Evolutionary conservation across 176 grass and related monocot genomes (phyloP).

Genomic region (Typha latifolia): DNA sequence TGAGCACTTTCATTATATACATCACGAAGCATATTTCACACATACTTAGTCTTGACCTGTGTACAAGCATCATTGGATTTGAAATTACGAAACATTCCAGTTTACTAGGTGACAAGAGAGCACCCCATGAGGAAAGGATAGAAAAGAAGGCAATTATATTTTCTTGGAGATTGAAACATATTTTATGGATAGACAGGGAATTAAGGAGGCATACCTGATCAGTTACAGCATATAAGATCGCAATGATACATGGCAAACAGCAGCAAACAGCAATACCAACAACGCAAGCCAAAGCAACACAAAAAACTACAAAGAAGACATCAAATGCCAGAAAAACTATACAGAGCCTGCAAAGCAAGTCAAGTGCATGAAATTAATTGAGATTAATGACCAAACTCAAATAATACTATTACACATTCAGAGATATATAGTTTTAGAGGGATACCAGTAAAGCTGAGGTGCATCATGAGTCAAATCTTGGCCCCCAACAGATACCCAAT

Average conservation of each 20-base stretch:
- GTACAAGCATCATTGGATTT: too few species aligned
- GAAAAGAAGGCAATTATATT: too few species aligned
- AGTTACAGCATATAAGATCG: slow-evolving; percentile 86
- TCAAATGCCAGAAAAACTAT: slow-evolving; percentile 97
- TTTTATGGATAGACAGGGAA: background rate
- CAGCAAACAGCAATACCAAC: slow-evolving; percentile 97
- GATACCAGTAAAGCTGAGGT: slow-evolving; percentile 96
- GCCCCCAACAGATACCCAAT: slow-evolving; percentile 88
- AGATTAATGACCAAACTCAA: background rate
- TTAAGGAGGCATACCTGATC: slow-evolving; percentile 62
- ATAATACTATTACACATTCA: background rate
- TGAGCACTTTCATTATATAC: too few species aligned
- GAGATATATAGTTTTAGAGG: background rate
- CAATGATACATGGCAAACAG: slow-evolving; percentile 97
- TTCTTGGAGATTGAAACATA: background rate
- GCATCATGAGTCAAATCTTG: slow-evolving; percentile 54
- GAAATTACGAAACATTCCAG: too few species aligned
- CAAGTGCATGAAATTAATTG: background rate
- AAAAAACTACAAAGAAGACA: slow-evolving; percentile 99
- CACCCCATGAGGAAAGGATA: too few species aligned
- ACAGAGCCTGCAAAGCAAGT: slow-evolving; percentile 51
- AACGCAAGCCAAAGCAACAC: slow-evolving; percentile 81
- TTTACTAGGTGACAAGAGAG: too few species aligned
- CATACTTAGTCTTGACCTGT: too few species aligned
- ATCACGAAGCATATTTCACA: too few species aligned